Evolutionary conservation across 129 eudicot genomes (phyloP), one percentile per base, ranked within the genome.

Genomic region (Pseudognaphalium luteoalbum): DNA sequence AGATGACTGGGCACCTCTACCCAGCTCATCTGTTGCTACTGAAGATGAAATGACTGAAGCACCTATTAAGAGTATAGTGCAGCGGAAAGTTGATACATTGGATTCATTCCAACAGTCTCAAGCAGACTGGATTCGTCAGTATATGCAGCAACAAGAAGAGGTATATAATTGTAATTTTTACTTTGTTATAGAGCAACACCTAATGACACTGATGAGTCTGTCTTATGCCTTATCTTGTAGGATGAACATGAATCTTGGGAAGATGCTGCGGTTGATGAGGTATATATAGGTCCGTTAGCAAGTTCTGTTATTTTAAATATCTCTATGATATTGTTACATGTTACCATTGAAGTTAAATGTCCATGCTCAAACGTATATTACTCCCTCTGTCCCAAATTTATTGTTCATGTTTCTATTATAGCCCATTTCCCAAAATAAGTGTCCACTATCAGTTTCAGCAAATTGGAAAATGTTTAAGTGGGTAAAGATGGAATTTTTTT

Each of bases 71-170:
- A 64, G 74, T 64, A 87, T 81, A 70, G 90, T 65, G 60, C 85
- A 78, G 51, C 75, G 60, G 57, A 84, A 91, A 81, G 88, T 84
- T 52, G 93, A 88, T 73, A 65, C 90, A 30, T 75, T 94, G 64
- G 91, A 82, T 83, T 80, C 96, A 39, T 75, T 74, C 61, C 88
- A 87, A 77, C 84, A 72, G 34, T 88, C 97, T 82, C 98, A 94
- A 84, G 98, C 96, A 54, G 97, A 94, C 82, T 94, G 97, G 98
- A 94, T 94, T 56, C 97, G 90, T 30, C 97, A 83, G 77, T 94
- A 94, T 82, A 86, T 94, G 96, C 93, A 91, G 76, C 96, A 87
- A 75, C 96, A 94, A 71, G 96, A 88, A 81, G 98, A 94, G 98
- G 98, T 93, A 80, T 30, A 15, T 59, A 67, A 32, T 60, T 33